Percentiles rank a stretch among this genome's conserved stretches.
These are phyloP conservation scores for thale cress (Arabidopsis thaliana) DNA, from an alignment of 345 rosid species.

Conservation along the genomic window TAIR10.1 NC_003070.9:26872001-26872500, in stretches of 20 bases:
- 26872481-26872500: background rate
- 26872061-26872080: slow-evolving; percentile 62
- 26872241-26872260: too few species aligned
- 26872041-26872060: slow-evolving; percentile 56
- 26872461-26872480: background rate
- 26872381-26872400: background rate
- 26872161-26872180: background rate
- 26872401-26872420: background rate
- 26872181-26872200: too few species aligned
- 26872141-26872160: background rate
- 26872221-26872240: too few species aligned
- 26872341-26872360: too few species aligned
- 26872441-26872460: background rate
- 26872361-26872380: too few species aligned
- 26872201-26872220: too few species aligned
- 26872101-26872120: background rate
- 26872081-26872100: slow-evolving; percentile 56
- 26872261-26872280: too few species aligned
- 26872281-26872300: too few species aligned
- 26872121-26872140: background rate
- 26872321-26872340: too few species aligned
- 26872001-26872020: slow-evolving; percentile 81
- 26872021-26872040: slow-evolving; percentile 88
- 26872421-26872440: background rate
- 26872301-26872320: too few species aligned